phyloP scores from a whole-genome alignment of 2,329 filamentous ascomycete species.

The Nigrospora oryzae region DNA sequence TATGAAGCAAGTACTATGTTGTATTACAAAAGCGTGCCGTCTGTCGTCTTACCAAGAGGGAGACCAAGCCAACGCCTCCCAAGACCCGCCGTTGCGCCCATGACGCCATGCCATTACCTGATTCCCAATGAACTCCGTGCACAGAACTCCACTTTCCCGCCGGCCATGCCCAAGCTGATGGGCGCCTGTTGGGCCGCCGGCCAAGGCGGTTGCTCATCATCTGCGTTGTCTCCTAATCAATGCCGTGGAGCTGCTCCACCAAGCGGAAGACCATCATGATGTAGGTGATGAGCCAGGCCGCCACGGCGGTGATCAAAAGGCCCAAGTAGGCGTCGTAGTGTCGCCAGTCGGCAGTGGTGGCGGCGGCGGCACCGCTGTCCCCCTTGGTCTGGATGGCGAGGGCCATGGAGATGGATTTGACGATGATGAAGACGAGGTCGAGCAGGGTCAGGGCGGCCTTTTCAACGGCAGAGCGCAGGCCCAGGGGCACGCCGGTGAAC shows the following conservation, averaged over 20 bases:
- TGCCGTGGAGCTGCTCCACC: constrained; percentile 4
- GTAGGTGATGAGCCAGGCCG: constrained; percentile 5
- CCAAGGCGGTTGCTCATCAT: no score
- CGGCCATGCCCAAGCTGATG: no score
- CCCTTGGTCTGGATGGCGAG: constrained; percentile 68
- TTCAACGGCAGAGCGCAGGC: constrained; percentile 70
- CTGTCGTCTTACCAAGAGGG: no score
- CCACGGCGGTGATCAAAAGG: constrained; percentile 1
- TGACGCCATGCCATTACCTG: no score
- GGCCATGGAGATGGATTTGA: constrained; percentile 87
- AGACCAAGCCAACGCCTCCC: no score
- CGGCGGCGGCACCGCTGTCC: not conserved
- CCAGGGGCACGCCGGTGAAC: constrained; percentile 88
- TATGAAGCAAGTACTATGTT: no score
- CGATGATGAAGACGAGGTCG: constrained; percentile 94
- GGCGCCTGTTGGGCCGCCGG: no score
- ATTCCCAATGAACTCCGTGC: no score
- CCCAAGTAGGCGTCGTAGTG: not conserved
- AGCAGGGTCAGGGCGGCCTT: constrained; percentile 87
- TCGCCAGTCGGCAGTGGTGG: not conserved
- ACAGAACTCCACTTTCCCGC: no score
- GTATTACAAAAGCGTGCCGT: no score
- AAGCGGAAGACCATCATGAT: constrained; percentile 5
- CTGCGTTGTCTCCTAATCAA: not conserved
- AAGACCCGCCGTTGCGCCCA: no score